A percentile compares a stretch with the other conserved stretches of the same genome.
These are phyloP conservation scores for Sporodiniella umbellata DNA, from an alignment of 371 early-diverging fungal species.

Conservation along the genomic window DNA sequence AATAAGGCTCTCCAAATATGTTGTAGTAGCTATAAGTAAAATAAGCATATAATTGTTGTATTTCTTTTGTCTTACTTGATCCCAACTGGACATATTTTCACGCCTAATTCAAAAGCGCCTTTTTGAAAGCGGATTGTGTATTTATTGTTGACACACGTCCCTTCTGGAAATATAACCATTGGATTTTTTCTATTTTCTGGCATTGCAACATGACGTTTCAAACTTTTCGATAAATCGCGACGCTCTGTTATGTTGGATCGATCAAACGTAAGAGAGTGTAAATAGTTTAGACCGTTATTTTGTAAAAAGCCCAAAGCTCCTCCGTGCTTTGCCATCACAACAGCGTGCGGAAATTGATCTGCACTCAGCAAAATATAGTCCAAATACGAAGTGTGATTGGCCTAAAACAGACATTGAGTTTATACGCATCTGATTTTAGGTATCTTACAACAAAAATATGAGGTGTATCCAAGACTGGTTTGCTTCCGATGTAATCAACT, in stretches of 20 bases:
- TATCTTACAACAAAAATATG: conserved; percentile 64
- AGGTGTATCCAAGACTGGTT: conserved; percentile 53
- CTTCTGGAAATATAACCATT: conserved; percentile 87
- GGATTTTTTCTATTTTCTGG: conserved; percentile 37
- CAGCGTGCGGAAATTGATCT: conserved; percentile 73
- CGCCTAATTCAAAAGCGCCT: conserved; percentile 83
- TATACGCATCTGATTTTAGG: neutral
- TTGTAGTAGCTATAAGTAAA: conserved; percentile 22
- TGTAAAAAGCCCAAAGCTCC: conserved; percentile 62
- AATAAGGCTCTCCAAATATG: conserved; percentile 38
- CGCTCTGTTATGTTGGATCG: conserved; percentile 70
- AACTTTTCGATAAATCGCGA: conserved; percentile 33
- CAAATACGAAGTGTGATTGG: conserved; percentile 82
- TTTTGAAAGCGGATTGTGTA: conserved; percentile 85
- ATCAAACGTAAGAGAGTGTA: conserved; percentile 75
- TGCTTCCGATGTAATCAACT: conserved; percentile 63
- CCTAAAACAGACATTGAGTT: conserved; percentile 15
- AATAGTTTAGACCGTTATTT: conserved; percentile 59
- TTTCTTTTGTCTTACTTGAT: conserved; percentile 25
- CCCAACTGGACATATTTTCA: conserved; percentile 43
- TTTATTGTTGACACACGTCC: conserved; percentile 86
- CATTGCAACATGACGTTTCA: conserved; percentile 34
- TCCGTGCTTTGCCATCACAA: conserved; percentile 69
- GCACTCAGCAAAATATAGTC: conserved; percentile 77
- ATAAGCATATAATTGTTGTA: neutral